phyloP scores from a whole-genome alignment of 768 basidiomycete genomes.

The Leccinellum rugosiceps region DNA sequence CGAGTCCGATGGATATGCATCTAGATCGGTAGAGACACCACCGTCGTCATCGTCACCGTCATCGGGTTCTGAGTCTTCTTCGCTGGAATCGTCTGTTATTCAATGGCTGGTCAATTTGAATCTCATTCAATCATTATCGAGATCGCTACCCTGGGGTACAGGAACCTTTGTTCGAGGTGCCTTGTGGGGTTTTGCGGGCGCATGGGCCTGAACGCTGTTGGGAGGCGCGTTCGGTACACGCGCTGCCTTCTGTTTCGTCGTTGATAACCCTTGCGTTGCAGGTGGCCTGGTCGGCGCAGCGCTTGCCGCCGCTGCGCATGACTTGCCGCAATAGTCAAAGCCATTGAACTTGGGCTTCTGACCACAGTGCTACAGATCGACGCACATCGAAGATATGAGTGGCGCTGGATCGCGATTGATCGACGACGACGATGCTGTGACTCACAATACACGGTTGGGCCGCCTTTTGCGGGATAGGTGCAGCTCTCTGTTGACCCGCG shows the following conservation, averaged over 20 bases:
- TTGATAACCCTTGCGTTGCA: constrained; percentile 8
- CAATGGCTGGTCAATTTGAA: constrained; percentile 9
- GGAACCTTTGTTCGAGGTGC: constrained; percentile 10
- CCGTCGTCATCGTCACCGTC: constrained; percentile 24
- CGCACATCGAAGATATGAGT: constrained; percentile 19
- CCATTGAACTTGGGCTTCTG: constrained; percentile 59
- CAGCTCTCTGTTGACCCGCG: constrained; percentile 11
- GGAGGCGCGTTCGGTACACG: constrained; percentile 8
- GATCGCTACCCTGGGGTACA: constrained; percentile 21
- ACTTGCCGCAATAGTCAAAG: constrained; percentile 64
- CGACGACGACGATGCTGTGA: constrained; percentile 14
- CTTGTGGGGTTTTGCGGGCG: constrained; percentile 14
- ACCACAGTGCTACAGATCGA: constrained; percentile 42
- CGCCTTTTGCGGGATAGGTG: constrained; percentile 16
- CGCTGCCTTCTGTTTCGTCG: constrained; percentile 20
- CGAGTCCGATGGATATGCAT: constrained; percentile 32
- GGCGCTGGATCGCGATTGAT: constrained; percentile 28
- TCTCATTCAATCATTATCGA: constrained; percentile 3
- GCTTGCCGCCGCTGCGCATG: constrained; percentile 52
- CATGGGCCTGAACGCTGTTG: constrained; percentile 1
- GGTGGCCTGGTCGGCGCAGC: constrained; percentile 20
- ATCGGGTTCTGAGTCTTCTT: constrained; percentile 23
- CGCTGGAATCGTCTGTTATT: constrained; percentile 23
- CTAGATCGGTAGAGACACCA: constrained; percentile 26
- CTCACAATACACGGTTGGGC: constrained; percentile 28